These are phyloP conservation scores for Trichophaea hybrida DNA, from an alignment of 2,329 filamentous ascomycete genomes.

Conservation along the genomic window DNA sequence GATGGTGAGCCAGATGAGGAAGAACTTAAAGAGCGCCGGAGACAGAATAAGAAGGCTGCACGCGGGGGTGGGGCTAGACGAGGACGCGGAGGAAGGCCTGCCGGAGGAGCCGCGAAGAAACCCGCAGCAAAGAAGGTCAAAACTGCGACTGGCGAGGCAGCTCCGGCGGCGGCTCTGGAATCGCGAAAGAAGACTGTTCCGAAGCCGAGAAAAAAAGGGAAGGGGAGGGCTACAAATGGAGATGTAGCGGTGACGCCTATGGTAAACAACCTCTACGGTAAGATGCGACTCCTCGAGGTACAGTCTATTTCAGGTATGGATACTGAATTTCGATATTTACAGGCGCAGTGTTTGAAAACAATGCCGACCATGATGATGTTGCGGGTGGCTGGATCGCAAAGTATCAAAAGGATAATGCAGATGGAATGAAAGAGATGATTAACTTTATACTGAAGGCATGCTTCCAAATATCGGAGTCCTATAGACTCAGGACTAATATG, in stretches of 20 bases:
- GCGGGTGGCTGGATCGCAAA: conserved; percentile 46
- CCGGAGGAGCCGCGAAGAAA: conserved; percentile 36
- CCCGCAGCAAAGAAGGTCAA: conserved; percentile 51
- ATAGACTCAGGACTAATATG: conserved; percentile 1
- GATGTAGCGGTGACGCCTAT: conserved; percentile 32
- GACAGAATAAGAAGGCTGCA: conserved; percentile 27
- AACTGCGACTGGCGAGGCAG: conserved; percentile 37
- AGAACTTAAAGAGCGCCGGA: conserved; percentile 30
- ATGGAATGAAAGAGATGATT: conserved; percentile 47
- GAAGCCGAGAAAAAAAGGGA: conserved; percentile 44
- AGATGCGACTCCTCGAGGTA: conserved; percentile 19
- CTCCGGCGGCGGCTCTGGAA: conserved; percentile 31
- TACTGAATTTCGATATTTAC: conserved; percentile 20
- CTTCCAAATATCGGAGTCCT: background rate
- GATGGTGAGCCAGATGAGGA: conserved; percentile 33
- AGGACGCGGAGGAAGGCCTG: conserved; percentile 7
- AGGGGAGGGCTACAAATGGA: conserved; percentile 32
- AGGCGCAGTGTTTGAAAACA: conserved; percentile 52
- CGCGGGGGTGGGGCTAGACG: background rate
- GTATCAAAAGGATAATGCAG: conserved; percentile 42
- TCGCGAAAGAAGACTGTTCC: conserved; percentile 33
- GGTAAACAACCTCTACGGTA: conserved; percentile 42
- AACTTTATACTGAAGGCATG: conserved; percentile 46
- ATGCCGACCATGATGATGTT: conserved; percentile 42
- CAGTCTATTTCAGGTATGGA: background rate